Percentiles rank a stretch among this genome's conserved stretches.
Conservation (phyloP, 192 early-diverging fungal species). For the Physocladia obscura region DNA sequence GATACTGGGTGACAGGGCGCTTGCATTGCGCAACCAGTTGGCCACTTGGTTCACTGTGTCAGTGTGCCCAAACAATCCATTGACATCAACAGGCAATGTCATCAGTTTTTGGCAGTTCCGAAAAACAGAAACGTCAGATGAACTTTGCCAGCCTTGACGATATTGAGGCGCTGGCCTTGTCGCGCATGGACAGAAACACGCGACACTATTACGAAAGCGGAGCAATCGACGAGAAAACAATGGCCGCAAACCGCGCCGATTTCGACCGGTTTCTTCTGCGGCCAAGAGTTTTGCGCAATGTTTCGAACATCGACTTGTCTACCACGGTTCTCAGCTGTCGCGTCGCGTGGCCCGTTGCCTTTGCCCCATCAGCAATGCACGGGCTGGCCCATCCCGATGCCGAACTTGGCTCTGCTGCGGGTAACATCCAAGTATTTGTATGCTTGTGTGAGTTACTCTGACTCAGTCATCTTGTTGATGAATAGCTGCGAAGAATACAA, state of each 20-base stretch:
- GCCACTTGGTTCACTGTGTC: too few relatives aligned
- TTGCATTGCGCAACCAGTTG: too few relatives aligned
- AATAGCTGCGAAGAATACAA: slow-evolving; percentile 40
- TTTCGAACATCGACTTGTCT: slow-evolving; percentile 11
- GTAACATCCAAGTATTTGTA: neutral
- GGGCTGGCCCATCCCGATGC: slow-evolving; percentile 68
- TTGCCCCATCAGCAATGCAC: slow-evolving; percentile 78
- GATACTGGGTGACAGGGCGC: too few relatives aligned
- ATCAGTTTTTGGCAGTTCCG: too few relatives aligned
- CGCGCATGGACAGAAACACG: neutral
- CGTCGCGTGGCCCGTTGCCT: slow-evolving; percentile 66
- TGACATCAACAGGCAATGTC: too few relatives aligned
- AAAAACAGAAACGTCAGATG: too few relatives aligned
- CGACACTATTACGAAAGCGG: neutral
- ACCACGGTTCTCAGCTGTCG: slow-evolving; percentile 20
- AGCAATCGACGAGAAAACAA: slow-evolving; percentile 49
- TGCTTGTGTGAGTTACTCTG: neutral
- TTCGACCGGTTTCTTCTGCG: slow-evolving; percentile 62
- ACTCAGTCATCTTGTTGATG: neutral
- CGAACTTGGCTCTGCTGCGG: slow-evolving; percentile 61
- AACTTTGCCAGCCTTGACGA: neutral
- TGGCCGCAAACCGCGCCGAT: slow-evolving; percentile 62
- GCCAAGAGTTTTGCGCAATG: slow-evolving; percentile 20
- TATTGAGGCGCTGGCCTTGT: neutral
- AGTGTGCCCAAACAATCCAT: too few relatives aligned